Conservation (phyloP, 352 stramenopile species). For the Pythium sukuiense region DNA sequence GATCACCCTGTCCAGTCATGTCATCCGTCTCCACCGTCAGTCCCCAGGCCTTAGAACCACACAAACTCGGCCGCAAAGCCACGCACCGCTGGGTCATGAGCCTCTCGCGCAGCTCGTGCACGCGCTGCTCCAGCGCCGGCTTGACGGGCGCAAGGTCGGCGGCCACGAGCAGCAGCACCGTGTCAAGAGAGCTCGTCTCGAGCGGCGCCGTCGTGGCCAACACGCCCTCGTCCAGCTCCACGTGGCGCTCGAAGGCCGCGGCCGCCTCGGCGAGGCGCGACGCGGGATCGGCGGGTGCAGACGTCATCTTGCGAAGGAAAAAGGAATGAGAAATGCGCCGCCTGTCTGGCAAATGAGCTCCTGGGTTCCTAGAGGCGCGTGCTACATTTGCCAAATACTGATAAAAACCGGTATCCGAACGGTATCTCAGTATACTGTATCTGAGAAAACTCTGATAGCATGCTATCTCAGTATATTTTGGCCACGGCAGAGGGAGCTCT, state of each 20-base stretch:
- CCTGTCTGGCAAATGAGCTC: neutral
- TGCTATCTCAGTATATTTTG: neutral
- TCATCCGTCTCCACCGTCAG: neutral
- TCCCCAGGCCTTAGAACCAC: neutral
- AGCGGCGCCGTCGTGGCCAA: conserved; percentile 64
- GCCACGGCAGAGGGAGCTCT: neutral
- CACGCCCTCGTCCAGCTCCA: conserved; percentile 65
- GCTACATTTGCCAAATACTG: neutral
- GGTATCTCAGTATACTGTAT: neutral
- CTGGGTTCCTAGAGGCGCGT: neutral
- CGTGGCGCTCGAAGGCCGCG: conserved; percentile 51
- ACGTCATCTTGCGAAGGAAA: neutral
- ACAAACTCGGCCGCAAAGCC: conserved; percentile 1
- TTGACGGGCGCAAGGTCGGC: conserved; percentile 38
- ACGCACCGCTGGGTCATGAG: conserved; percentile 58
- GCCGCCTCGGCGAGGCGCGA: neutral
- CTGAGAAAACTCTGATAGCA: neutral
- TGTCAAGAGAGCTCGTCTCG: conserved; percentile 42
- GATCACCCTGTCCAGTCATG: conserved; percentile 35
- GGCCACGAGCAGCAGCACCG: conserved; percentile 47
- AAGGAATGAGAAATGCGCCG: neutral
- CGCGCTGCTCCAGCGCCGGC: conserved; percentile 42
- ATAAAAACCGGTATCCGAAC: neutral
- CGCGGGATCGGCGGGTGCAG: neutral
- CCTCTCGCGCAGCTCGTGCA: conserved; percentile 44